Base-by-base conservation (phyloP, 1,284 basidiomycete species). In the Microbotryum silenes-acaulis region DNA sequence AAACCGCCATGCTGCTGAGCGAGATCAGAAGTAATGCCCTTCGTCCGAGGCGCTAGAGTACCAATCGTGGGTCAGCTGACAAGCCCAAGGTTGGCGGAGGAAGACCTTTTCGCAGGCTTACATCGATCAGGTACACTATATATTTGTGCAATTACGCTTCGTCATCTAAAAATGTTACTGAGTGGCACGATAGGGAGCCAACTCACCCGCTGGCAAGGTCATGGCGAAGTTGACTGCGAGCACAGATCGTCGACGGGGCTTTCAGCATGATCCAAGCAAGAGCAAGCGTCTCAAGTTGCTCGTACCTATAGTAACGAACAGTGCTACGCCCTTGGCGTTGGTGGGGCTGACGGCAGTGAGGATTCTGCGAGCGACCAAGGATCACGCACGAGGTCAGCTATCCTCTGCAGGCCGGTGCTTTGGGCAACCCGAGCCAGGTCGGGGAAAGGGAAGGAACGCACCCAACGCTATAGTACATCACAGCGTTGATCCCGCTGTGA, bases 151-250 rank as follows among this genome's bases (percentile, higher is more conserved):
- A 42, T 12, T 3, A 18, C 1, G 37, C 16, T 42, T 42, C 37
- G 37, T 18, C 16, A 42, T 42, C 37, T 18, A 6, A 12, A 18
- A 16, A 0, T 42, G 14, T 42, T 14, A 42, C 37, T 42, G 37
- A 42, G 14, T 42, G 37, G 37, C 16, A 42, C 37, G 37, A 42
- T 18, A 12, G 4, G 37, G 12, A 42, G 37, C 12, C 37, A 42
- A 16, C 37, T 42, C 37, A 42, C 37, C 37, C n/a, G 76, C 72
- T 6, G 76, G 75, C 55, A 78, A 75, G 6, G 77, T 77, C 67
- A 67, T 67, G 48, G 71, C 21, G 33, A 70, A 55, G 57, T 72
- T 71, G 48, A 71, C 65, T 57, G 57, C 52, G 10, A 60, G 27
- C 23, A 60, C 52, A 16, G 33, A 25, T 56, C 23, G 61, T 59